Percentiles rank a stretch among this genome's conserved stretches.
These are phyloP conservation scores for Beauveria sp. DNA, from an alignment of 2,329 filamentous ascomycete genomes.

Conservation along the genomic window DNA sequence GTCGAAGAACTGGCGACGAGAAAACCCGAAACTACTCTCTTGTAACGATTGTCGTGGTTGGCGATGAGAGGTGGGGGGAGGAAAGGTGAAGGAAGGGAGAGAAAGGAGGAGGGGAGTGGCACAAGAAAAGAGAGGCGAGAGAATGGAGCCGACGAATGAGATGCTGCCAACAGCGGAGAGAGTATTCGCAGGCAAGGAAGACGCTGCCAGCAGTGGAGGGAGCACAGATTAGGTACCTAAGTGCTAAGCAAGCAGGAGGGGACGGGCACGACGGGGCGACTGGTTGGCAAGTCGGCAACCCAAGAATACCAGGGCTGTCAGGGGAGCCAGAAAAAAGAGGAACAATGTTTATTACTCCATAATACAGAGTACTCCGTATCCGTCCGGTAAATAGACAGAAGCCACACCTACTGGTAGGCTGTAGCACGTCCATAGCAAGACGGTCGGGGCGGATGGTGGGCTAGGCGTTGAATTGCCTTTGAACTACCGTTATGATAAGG, in stretches of 20 bases:
- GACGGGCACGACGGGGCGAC: not conserved
- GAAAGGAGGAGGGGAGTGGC: not conserved
- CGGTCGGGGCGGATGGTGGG: not conserved
- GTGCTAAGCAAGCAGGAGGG: not conserved
- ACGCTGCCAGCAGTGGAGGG: not conserved
- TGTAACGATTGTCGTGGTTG: slow-evolving; percentile 4
- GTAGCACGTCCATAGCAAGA: not conserved
- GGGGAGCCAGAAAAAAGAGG: too few species aligned
- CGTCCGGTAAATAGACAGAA: too few species aligned
- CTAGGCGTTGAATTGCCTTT: not conserved
- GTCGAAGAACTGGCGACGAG: not conserved
- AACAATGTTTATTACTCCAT: too few species aligned
- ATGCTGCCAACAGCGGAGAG: not conserved
- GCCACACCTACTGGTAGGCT: too few species aligned
- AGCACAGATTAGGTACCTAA: not conserved
- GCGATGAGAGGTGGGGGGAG: slow-evolving; percentile 1
- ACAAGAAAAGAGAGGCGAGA: slow-evolving; percentile 6
- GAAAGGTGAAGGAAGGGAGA: not conserved
- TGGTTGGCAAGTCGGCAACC: not conserved
- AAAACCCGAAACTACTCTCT: slow-evolving; percentile 1
- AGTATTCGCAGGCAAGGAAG: too few species aligned
- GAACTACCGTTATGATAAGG: too few species aligned
- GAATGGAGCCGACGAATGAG: slow-evolving; percentile 3
- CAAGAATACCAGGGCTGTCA: too few species aligned
- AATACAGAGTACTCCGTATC: too few species aligned